A percentile compares a stretch with the other conserved stretches of the same genome.
Conservation (phyloP, 2,329 filamentous ascomycete species). For the Alternaria brassicicola region DNA sequence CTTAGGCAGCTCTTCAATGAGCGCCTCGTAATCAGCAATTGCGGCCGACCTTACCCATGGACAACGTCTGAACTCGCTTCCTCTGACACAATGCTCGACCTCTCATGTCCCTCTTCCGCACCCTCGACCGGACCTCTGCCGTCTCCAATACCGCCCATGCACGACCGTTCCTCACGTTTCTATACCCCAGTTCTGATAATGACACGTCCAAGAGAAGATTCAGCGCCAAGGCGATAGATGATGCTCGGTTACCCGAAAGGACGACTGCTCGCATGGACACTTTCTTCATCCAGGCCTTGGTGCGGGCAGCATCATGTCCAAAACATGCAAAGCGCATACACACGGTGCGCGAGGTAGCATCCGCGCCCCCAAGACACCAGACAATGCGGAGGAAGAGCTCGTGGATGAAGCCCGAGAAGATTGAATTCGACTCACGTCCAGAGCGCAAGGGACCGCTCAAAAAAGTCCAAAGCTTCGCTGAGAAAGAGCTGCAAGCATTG, state of each 20-base stretch:
- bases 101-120: conserved; percentile 69
- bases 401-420: conserved; percentile 5
- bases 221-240: conserved; percentile 22
- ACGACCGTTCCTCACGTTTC: conserved; percentile 40
- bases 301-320: conserved; percentile 59
- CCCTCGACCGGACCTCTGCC: conserved; percentile 59
- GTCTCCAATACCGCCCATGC: conserved; percentile 52
- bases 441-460: conserved; percentile 27
- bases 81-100: conserved; percentile 63
- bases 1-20: conserved; percentile 21
- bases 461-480: conserved; percentile 41
- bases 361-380: conserved; percentile 10
- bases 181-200: conserved; percentile 33
- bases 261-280: conserved; percentile 51
- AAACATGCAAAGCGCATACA: conserved; percentile 52
- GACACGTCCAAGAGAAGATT: conserved; percentile 24
- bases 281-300: conserved; percentile 60
- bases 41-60: conserved; percentile 16
- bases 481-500: conserved; percentile 55
- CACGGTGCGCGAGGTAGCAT: conserved; percentile 15
- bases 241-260: conserved; percentile 7
- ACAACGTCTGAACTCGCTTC: conserved; percentile 19
- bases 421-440: conserved; percentile 14
- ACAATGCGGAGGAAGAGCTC: conserved; percentile 28
- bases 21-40: conserved; percentile 21